Base-by-base conservation (phyloP, 257 asterid genomes). In the Penstemon newberryi region DNA sequence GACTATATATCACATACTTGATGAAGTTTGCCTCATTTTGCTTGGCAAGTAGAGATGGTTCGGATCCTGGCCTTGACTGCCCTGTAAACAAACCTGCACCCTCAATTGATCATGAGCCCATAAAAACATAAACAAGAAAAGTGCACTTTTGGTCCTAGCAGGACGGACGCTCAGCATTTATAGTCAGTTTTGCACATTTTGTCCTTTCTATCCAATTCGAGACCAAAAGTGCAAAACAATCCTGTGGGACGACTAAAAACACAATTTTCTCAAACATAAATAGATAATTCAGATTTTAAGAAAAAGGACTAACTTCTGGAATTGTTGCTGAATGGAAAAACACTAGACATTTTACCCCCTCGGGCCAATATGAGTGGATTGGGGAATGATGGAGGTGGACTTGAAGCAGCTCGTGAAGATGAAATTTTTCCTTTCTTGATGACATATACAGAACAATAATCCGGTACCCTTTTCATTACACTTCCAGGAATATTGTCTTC, bases 381-480 rank as follows among this genome's bases (percentile, higher is more conserved):
- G 59, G 75, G 75, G 62, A 82, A 71, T 33, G 82, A 71, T 11
- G 98, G 97, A 5, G 87, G 75, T 0, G 87, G 90, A 33, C 96
- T 90, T 2, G 88, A 64, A 11, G 98, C 92, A 45, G 95, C 70
- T 63, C 84, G 78, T 4, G 96, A 85, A 8, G 96, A 79, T 7
- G 87, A 76, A 61, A 90, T 85, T 85, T 93, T 93, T 56, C 96
- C 97, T 82, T 88, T 93, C 71, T 90, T 77, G 77, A 93, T 87
- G 58, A 87, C 73, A 75, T 82, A 90, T 63, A 84, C 85, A 1
- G 92, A 80, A 79, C 98, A 93, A 76, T 82, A 92, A 73, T 92
- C 97, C 0, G 98, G 97, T 42, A 80, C 85, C 8, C 85, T 87
- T 80, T 88, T 93, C 47, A 84, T 49, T 71, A 90, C 83, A 61